Conservation (phyloP, 2,329 filamentous ascomycete species). For the Chrysosporium queenslandicum region DNA sequence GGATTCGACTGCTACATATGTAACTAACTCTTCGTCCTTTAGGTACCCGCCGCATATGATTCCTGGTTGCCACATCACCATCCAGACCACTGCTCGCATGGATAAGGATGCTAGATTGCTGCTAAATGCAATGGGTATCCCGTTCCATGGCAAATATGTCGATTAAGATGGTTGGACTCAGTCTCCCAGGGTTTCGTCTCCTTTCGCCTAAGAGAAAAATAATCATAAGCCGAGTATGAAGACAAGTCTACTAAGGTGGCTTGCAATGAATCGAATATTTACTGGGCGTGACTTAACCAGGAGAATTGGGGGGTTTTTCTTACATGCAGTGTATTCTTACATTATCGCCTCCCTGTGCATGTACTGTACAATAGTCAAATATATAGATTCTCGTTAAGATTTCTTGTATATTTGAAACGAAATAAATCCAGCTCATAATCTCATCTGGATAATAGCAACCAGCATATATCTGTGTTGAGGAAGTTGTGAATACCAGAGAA, state of each 20-base stretch:
- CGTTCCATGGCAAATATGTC: conserved; percentile 67
- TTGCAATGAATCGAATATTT: background rate
- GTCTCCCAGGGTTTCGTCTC: background rate
- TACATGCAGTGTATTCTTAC: background rate
- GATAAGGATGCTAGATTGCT: conserved; percentile 77
- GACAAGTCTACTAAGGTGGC: background rate
- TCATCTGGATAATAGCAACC: background rate
- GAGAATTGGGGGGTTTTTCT: background rate
- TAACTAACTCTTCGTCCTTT: conserved; percentile 11
- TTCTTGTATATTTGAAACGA: too few relatives aligned
- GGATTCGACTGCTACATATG: background rate
- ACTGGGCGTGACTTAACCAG: background rate
- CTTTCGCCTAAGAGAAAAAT: background rate
- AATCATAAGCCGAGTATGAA: background rate
- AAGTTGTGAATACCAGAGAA: too few relatives aligned
- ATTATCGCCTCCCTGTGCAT: background rate
- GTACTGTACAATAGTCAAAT: conserved; percentile 3
- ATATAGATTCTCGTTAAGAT: background rate
- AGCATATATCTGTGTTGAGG: background rate
- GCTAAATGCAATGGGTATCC: conserved; percentile 60
- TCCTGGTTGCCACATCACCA: conserved; percentile 70
- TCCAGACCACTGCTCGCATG: conserved; percentile 74
- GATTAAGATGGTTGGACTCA: conserved; percentile 32
- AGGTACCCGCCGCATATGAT: conserved; percentile 65
- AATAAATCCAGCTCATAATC: too few relatives aligned